A percentile compares a stretch with the other conserved stretches of the same genome.
phyloP scores from a whole-genome alignment of 352 stramenopile genomes.

The Pythium grandisporangium region DNA sequence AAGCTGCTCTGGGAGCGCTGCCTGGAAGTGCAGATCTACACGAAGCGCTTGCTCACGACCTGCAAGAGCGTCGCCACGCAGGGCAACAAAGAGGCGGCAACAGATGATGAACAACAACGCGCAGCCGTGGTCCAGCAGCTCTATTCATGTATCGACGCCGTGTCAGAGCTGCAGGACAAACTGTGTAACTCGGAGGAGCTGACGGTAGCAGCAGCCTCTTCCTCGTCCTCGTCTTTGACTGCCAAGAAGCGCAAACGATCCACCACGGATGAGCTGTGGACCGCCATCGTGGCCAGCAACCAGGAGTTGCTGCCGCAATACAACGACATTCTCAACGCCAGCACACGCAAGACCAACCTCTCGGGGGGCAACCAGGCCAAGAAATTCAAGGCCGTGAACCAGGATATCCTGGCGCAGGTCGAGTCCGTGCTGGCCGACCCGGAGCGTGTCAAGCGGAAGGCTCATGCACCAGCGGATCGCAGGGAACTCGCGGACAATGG shows the following conservation, averaged over 20 bases:
- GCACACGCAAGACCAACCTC: slow-evolving; percentile 65
- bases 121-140: slow-evolving; percentile 30
- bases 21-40: slow-evolving; percentile 82
- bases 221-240: slow-evolving; percentile 5
- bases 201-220: slow-evolving; percentile 3
- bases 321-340: slow-evolving; percentile 76
- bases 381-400: slow-evolving; percentile 87
- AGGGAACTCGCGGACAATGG: slow-evolving; percentile 15
- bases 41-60: slow-evolving; percentile 57
- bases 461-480: slow-evolving; percentile 48
- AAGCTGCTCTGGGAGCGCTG: slow-evolving; percentile 81
- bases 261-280: slow-evolving; percentile 50
- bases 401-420: slow-evolving; percentile 78
- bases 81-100: slow-evolving; percentile 6
- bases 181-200: slow-evolving; percentile 65
- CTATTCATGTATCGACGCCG: slow-evolving; percentile 48
- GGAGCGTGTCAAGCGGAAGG: slow-evolving; percentile 78
- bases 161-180: slow-evolving; percentile 49
- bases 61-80: slow-evolving; percentile 21
- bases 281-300: slow-evolving; percentile 29
- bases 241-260: slow-evolving; percentile 71
- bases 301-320: slow-evolving; percentile 54
- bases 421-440: slow-evolving; percentile 76
- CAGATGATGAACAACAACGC: slow-evolving; percentile 23
- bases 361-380: slow-evolving; percentile 53